These are phyloP conservation scores for Verbascum thapsus DNA, from an alignment of 257 asterid genomes.

Conservation along the genomic window DNA sequence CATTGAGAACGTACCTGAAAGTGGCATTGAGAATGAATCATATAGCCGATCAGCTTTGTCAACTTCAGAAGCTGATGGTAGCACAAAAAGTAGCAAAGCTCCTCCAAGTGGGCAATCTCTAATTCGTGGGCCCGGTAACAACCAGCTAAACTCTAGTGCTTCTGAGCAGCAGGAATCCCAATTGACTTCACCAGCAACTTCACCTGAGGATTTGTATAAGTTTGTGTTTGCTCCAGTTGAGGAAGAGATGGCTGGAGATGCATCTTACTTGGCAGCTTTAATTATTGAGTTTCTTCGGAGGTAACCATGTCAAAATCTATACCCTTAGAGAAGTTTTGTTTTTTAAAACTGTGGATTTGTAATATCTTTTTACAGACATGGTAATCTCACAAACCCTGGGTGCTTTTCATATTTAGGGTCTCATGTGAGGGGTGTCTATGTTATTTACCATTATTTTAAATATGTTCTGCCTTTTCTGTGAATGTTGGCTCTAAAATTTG, in stretches of 20 bases:
- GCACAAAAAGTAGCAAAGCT: constrained; percentile 41
- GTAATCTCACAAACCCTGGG: no score
- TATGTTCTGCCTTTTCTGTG: constrained; percentile 12
- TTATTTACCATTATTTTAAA: not conserved
- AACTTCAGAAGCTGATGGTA: constrained; percentile 61
- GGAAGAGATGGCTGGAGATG: constrained; percentile 93
- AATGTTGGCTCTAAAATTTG: constrained; percentile 11
- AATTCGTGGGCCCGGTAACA: constrained; percentile 39
- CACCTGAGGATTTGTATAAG: constrained; percentile 68
- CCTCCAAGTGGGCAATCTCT: constrained; percentile 50
- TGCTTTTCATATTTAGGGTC: no score
- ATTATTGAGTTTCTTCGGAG: constrained; percentile 88
- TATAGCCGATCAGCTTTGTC: constrained; percentile 37
- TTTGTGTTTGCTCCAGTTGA: constrained; percentile 71
- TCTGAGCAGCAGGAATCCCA: constrained; percentile 55
- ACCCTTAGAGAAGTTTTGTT: constrained; percentile 7
- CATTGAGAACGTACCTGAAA: constrained; percentile 40
- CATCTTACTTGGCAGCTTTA: constrained; percentile 75
- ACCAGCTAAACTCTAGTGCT: constrained; percentile 49
- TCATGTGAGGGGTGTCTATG: no score
- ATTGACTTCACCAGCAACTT: constrained; percentile 69
- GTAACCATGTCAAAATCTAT: constrained; percentile 39
- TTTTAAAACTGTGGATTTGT: constrained; percentile 19
- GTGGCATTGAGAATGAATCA: constrained; percentile 41
- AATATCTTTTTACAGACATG: not conserved